phyloP scores from a whole-genome alignment of 768 basidiomycete genomes.

The Dioszegia aurantiaca region DNA sequence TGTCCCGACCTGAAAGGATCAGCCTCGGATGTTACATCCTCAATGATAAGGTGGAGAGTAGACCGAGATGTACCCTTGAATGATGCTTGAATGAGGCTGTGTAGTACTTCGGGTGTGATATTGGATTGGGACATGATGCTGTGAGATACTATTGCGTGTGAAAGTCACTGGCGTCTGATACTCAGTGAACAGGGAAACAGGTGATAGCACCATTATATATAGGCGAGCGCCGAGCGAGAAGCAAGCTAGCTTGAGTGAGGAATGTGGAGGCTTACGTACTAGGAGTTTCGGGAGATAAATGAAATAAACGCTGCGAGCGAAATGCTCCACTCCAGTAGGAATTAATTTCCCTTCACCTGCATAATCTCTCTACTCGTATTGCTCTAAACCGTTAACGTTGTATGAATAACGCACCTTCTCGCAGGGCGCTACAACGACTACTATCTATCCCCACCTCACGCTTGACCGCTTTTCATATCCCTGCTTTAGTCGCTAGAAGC shows the following conservation, averaged over 20 bases:
- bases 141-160: too few relatives aligned
- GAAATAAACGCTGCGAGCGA: background rate
- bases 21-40: background rate
- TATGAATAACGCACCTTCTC: background rate
- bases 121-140: too few relatives aligned
- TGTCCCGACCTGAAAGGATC: slow-evolving; percentile 54
- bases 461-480: background rate
- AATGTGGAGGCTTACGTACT: background rate
- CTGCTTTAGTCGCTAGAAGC: background rate
- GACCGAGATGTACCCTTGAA: slow-evolving; percentile 24
- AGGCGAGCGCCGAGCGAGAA: too few relatives aligned
- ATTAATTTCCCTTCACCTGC: background rate
- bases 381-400: slow-evolving; percentile 7
- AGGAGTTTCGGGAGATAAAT: background rate
- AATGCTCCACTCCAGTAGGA: background rate
- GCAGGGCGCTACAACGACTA: background rate
- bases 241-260: too few relatives aligned
- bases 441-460: background rate
- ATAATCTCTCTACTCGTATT: background rate
- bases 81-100: slow-evolving; percentile 35
- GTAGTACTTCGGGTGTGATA: slow-evolving; percentile 13
- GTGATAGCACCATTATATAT: too few relatives aligned
- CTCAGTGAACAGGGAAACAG: too few relatives aligned
- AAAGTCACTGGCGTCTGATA: too few relatives aligned
- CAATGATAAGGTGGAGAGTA: background rate